Evolutionary conservation across 129 eudicot genomes (phyloP), one percentile per base, ranked within the genome.

Genomic region (Gnaphalium uliginosum): DNA sequence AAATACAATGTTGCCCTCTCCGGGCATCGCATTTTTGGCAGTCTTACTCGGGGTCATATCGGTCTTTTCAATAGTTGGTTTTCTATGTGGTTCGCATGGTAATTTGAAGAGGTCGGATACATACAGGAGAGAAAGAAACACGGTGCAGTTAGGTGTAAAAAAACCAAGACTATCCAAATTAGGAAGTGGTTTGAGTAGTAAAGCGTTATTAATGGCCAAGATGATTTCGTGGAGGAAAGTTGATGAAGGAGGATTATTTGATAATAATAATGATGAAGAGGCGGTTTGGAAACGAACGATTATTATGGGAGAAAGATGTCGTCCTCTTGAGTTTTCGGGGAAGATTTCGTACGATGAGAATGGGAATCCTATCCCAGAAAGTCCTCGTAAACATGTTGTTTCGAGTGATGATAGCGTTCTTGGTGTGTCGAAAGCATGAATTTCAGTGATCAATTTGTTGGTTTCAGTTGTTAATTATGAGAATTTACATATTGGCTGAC

Each of bases 271-370:
- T 32, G 83, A 87, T 29, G 86, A 85, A 50, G 89, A 86, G 50
- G 96, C 86, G 4, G 75, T 93, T 62, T 93, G 98, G 98, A 90
- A 80, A 83, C 88, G 87, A 76, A 83, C 90, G 0, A 93, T 93
- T 39, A 90, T 93, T 21, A 93, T 76, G 86, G 96, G 98, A 15
- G 98, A 85, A 60, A 75, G 89, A 68, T 93, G 96, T 50, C 88
- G 90, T 23, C 96, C 98, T 8, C 56, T 93, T 14, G 89, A 93
- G 39, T 90, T 90, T 79, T 90, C 96, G 1, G 98, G 96, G 18
- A 86, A 73, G 79, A 85, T 88, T 68, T 79, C 75, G 72, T 86
- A 90, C 21, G 98, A 90, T 58, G 78, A 84, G 39, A 57, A 88
- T 1, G 98, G 98, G 18, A 90, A 93, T 79, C 81, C 82, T 8